Base-by-base conservation (phyloP, 78 protist genomes). In the Dictyostelium citrinum region DNA sequence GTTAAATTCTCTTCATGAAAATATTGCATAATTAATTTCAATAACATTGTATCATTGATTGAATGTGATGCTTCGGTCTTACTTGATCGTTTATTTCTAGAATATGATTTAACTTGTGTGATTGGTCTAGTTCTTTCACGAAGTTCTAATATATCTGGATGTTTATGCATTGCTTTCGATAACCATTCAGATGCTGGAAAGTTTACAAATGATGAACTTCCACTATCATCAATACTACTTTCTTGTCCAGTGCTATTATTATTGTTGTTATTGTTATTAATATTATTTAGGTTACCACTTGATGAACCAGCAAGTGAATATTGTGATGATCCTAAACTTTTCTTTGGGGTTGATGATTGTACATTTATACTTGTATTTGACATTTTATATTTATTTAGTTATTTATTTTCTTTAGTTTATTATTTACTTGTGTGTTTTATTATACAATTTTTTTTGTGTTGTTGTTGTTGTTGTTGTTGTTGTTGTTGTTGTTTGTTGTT, bases 71-170 rank as follows among this genome's bases (percentile, higher is more conserved):
- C 93, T 43, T 95, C 96, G 27, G 91, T 84, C 61, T 83, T 83
- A 16, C 90, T 81, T 43, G 82, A 67, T 39, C 83, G 22, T 51
- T 82, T 78, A 27, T 80, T 70, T 72, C 95, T 79, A 45, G 91
- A 91, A 35, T 60, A 84, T 67, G 95, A 84, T 76, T 91, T 84
- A 17, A 20, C 27, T 22, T 82, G 55, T n/a, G 67, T 67, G 24
- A 91, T 64, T 49, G 95, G 95, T 76, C 95, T 71, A 0, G 84
- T 81, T 29, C 95, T 9, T 75, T 91, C 95, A 41, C 91, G 67
- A n/a, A 91, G 46, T 27, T 91, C 95, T n/a, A 91, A 91, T 24
- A 91, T 71, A 91, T 91, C 90, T 31, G 95, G 85, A 83, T 91
- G 95, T 17, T 81, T 64, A 45, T 84, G 74, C 95, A 91, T 91